phyloP scores from a whole-genome alignment of 2,329 filamentous ascomycete genomes.

The Talaromyces sp. region DNA sequence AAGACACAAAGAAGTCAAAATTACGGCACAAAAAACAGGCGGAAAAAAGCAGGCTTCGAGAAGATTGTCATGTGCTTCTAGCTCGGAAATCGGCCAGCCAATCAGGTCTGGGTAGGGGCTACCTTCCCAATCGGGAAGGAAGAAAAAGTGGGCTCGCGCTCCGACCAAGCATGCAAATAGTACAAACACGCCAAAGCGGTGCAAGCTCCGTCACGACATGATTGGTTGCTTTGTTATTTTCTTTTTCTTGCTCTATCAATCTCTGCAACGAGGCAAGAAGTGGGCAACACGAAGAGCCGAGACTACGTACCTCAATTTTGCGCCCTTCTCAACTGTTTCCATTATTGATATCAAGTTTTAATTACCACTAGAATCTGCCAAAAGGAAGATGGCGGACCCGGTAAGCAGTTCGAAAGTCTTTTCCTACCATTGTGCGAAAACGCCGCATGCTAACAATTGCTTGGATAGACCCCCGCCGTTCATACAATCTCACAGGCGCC shows the following conservation, averaged over 20 bases:
- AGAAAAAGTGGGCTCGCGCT: neutral
- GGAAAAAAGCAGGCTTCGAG: slow-evolving; percentile 12
- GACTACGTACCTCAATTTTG: neutral
- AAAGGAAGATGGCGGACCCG: slow-evolving; percentile 9
- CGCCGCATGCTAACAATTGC: neutral
- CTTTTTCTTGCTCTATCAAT: neutral
- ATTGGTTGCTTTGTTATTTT: slow-evolving; percentile 9
- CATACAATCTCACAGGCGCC: slow-evolving; percentile 26
- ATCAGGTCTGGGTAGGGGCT: neutral
- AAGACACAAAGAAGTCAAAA: neutral
- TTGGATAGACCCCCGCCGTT: neutral
- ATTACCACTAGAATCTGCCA: neutral
- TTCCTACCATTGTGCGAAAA: neutral
- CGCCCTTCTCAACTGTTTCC: neutral
- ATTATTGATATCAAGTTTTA: neutral
- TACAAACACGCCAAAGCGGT: slow-evolving; percentile 9
- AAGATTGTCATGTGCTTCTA: slow-evolving; percentile 19
- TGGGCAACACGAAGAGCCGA: neutral
- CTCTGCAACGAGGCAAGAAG: neutral
- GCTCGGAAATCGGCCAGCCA: slow-evolving; percentile 7
- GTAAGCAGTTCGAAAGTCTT: neutral
- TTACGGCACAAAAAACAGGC: neutral
- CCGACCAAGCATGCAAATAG: neutral
- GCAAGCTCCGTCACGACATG: neutral
- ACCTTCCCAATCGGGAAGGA: neutral